A percentile compares a stretch with the other conserved stretches of the same genome.
These are phyloP conservation scores for Ustilago sp. DNA, from an alignment of 1,284 basidiomycete species.

Conservation along the genomic window DNA sequence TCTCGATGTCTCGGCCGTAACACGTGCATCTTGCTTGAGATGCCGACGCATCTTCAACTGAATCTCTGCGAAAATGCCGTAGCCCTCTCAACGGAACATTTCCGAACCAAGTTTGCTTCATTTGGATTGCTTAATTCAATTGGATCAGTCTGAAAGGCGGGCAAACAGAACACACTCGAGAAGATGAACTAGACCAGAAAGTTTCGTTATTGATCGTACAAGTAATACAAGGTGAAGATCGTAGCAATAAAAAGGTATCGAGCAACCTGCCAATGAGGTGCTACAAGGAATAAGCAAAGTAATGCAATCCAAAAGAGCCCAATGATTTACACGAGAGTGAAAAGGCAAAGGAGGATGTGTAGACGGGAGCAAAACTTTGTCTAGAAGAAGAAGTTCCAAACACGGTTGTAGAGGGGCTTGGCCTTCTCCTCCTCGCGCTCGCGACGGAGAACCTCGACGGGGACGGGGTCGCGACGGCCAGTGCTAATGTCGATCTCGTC, in stretches of 20 bases:
- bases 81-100: too few species aligned
- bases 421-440: slow-evolving; percentile 62
- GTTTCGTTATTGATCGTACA: slow-evolving; percentile 5
- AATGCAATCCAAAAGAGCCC: slow-evolving; percentile 14
- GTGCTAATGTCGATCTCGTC: slow-evolving; percentile 66
- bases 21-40: too few species aligned
- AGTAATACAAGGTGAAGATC: slow-evolving; percentile 5
- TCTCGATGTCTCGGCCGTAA: too few species aligned
- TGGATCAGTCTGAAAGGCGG: not conserved
- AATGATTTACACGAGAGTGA: slow-evolving; percentile 4
- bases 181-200: slow-evolving; percentile 1
- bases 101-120: too few species aligned
- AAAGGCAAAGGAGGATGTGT: slow-evolving; percentile 2
- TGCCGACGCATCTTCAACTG: too few species aligned
- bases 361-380: not conserved
- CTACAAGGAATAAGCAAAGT: not conserved
- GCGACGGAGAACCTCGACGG: slow-evolving; percentile 59
- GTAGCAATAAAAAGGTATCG: slow-evolving; percentile 13
- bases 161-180: not conserved
- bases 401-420: slow-evolving; percentile 50
- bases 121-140: too few species aligned
- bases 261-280: slow-evolving; percentile 5
- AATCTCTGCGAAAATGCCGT: too few species aligned
- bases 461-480: slow-evolving; percentile 60
- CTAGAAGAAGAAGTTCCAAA: slow-evolving; percentile 61